These are phyloP conservation scores for Protomyces inouyei DNA, from an alignment of 1,139 yeast species.

Conservation along the genomic window DNA sequence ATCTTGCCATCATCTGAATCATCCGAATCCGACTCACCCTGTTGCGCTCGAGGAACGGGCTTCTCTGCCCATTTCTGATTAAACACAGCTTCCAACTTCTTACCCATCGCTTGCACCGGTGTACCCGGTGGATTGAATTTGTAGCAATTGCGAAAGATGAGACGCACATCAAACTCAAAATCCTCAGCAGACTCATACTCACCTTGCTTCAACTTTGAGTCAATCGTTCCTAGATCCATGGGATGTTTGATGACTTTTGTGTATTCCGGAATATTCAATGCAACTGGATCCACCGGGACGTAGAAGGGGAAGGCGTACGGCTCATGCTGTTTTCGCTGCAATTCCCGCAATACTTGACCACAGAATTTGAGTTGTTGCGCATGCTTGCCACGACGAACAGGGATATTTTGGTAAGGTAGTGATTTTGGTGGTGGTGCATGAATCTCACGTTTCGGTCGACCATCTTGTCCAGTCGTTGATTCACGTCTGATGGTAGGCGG, in stretches of 20 bases:
- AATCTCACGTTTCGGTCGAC: constrained; percentile 88
- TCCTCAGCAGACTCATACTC: constrained; percentile 86
- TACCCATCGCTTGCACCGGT: constrained; percentile 94
- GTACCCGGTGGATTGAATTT: constrained; percentile 92
- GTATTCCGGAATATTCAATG: constrained; percentile 86
- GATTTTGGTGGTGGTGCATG: constrained; percentile 96
- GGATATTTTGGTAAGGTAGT: constrained; percentile 71
- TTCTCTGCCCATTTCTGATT: constrained; percentile 84
- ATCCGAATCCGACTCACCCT: constrained; percentile 57
- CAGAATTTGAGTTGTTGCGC: constrained; percentile 88
- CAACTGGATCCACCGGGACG: constrained; percentile 92
- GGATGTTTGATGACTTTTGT: constrained; percentile 80
- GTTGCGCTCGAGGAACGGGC: constrained; percentile 65
- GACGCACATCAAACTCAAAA: constrained; percentile 73
- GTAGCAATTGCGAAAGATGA: constrained; percentile 84
- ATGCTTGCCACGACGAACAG: constrained; percentile 87
- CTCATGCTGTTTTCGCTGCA: constrained; percentile 76
- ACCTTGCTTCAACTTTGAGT: constrained; percentile 72
- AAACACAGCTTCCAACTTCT: constrained; percentile 75
- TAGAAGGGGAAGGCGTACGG: constrained; percentile 82
- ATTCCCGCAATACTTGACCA: constrained; percentile 73
- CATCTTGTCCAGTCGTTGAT: constrained; percentile 49
- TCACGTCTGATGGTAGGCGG: constrained; percentile 58
- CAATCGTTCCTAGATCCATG: constrained; percentile 89
- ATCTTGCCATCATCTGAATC: constrained; percentile 50